Evolutionary conservation across 345 rosid genomes (phyloP), one percentile per base, ranked within the genome.

Genomic region (Barbarea vulgaris): DNA sequence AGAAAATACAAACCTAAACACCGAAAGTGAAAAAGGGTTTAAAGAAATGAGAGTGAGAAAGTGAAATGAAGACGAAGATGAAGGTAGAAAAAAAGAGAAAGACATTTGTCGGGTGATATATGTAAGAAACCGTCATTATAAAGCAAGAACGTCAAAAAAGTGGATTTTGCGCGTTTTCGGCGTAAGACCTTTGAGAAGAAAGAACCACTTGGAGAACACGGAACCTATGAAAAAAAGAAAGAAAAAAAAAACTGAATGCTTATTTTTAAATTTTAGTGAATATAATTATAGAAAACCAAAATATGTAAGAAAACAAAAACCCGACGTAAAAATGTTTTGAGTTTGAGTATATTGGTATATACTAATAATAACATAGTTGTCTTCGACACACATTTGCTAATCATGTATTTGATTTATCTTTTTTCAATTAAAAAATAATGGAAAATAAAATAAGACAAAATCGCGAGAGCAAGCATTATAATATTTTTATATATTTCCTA

Each of bases 191-290:
- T 77, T 70, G 46, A 64, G 73, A 78, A 78, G 81, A 59, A 67
- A 72, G 80, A 77, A 77, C 76, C 72, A 70, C 76, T 77, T 77
- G 76, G 81, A 66, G 22, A 48, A 72, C 77, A 78, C 59, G 78
- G 37, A 78, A 78, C 63, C 68, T 18, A 13, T 46, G 8, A 5
- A 24, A 64, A 30, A 60, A 18, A 17, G 31, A 25, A 21, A 5
- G 17, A 64, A 30, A 60, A 18, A 17, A 30, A 25, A 21, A 8
- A 8, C 14, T 28, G 4, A 28, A 28, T 28, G 4, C 30, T 28
- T 18, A 25, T 44, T 41, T 65, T 73, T 14, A 3, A 3, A 0
- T 25, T 70, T 57, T 42, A 10, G 31, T 14, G 10, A 5, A 37
- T 47, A 14, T 15, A 31, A 8, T 24, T 1, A 41, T 41, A 24